Conservation (phyloP, 2,329 filamentous ascomycete species). For the Chaetomium globosum region DNA sequence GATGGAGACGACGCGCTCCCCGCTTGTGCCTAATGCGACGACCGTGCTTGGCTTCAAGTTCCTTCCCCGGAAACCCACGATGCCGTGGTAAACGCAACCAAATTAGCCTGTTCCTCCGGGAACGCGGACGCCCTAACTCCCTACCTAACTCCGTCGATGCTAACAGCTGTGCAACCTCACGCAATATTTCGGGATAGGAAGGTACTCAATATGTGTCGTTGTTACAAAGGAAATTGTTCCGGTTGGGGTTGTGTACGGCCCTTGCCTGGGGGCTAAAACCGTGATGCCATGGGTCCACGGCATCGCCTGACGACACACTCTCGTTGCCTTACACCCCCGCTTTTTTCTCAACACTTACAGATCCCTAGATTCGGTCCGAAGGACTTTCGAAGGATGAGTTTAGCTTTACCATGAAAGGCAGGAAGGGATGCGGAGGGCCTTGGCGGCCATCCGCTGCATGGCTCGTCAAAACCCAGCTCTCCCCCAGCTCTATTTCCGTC, state of each 20-base stretch:
- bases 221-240: background rate
- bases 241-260: background rate
- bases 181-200: constrained; percentile 4
- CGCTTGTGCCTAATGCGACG: too few relatives aligned
- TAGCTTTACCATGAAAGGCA: constrained; percentile 14
- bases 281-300: background rate
- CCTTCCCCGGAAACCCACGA: background rate
- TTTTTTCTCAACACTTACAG: background rate
- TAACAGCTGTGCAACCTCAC: constrained; percentile 1
- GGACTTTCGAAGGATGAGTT: constrained; percentile 4
- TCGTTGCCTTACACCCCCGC: background rate
- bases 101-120: constrained; percentile 3
- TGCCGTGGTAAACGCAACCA: background rate
- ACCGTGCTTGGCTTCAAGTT: background rate
- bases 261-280: background rate
- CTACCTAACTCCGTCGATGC: background rate
- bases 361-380: background rate
- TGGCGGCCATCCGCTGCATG: background rate
- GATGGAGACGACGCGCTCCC: too few relatives aligned
- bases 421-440: background rate
- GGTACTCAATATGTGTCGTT: constrained; percentile 9
- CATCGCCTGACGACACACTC: background rate
- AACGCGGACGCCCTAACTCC: background rate
- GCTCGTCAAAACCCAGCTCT: constrained; percentile 10
- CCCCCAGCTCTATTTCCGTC: background rate